These are phyloP conservation scores for Sporothrix pallida DNA, from an alignment of 2,329 filamentous ascomycete species.

Conservation along the genomic window DNA sequence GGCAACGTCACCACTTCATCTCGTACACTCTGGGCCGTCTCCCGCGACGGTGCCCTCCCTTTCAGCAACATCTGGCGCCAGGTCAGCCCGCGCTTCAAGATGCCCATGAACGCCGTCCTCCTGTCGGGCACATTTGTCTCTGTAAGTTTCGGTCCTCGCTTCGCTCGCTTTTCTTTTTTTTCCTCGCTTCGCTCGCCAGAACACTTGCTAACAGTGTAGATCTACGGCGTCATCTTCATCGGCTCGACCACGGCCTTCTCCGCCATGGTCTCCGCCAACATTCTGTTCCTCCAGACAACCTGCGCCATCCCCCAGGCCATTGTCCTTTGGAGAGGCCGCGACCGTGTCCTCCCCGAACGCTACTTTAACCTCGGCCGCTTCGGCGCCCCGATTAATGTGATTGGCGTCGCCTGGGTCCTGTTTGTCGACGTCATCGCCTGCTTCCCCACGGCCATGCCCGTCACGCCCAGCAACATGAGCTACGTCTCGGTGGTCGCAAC, in stretches of 20 bases:
- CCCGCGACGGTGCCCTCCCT: constrained; percentile 41
- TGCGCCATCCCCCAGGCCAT: constrained; percentile 42
- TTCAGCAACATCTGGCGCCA: constrained; percentile 40
- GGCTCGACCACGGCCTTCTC: constrained; percentile 42
- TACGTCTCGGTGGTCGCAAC: constrained; percentile 33
- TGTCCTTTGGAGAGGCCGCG: constrained; percentile 41
- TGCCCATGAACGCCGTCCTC: constrained; percentile 42
- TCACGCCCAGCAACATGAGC: constrained; percentile 38
- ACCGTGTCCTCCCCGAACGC: constrained; percentile 40
- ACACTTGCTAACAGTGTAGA: background rate
- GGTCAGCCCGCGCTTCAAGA: constrained; percentile 39
- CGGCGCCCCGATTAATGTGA: constrained; percentile 39
- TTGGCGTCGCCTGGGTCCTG: constrained; percentile 28
- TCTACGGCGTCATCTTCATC: constrained; percentile 44
- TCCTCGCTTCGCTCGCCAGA: background rate
- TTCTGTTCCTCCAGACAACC: constrained; percentile 33
- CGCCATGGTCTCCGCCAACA: constrained; percentile 34
- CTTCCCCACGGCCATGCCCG: constrained; percentile 36
- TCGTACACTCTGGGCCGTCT: constrained; percentile 36
- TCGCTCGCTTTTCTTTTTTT: background rate
- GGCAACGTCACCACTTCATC: constrained; percentile 34
- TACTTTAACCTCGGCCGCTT: constrained; percentile 41
- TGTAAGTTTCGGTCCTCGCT: background rate
- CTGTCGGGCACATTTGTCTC: constrained; percentile 31
- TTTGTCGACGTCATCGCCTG: constrained; percentile 33